Conservation (phyloP, 164 flowering plant species). For the Magnolia officinalis region DNA sequence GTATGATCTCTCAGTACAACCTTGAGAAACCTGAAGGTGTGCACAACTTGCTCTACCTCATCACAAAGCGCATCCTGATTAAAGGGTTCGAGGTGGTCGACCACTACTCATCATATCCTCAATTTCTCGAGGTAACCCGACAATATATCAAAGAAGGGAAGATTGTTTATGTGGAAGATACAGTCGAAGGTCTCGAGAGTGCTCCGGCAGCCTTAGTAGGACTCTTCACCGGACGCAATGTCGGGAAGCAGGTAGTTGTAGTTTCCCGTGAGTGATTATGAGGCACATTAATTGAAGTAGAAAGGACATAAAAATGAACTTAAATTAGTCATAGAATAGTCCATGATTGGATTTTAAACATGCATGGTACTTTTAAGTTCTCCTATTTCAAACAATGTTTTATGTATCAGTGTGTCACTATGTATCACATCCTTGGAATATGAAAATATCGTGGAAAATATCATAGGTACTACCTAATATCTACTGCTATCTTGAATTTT, state of each 20-base stretch:
- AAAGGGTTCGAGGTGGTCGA: conserved; percentile 31
- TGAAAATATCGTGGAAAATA: no score
- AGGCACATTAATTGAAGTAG: no score
- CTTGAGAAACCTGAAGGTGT: conserved; percentile 29
- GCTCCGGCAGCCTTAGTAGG: conserved; percentile 27
- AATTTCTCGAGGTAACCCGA: conserved; percentile 25
- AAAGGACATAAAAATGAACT: no score
- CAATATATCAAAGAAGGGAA: conserved; percentile 27
- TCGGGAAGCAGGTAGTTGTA: conserved; percentile 28
- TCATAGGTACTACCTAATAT: no score
- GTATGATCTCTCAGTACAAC: conserved; percentile 43
- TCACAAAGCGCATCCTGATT: conserved; percentile 27
- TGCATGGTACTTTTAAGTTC: no score
- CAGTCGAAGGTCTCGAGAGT: conserved; percentile 26
- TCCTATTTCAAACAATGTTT: no score
- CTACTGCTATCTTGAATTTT: no score
- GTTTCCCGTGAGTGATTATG: conserved; percentile 19
- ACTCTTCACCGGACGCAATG: conserved; percentile 23
- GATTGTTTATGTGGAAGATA: conserved; percentile 28
- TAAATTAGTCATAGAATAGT: no score
- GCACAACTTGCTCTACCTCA: conserved; percentile 21
- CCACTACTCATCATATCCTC: conserved; percentile 25
- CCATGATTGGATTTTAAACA: no score
- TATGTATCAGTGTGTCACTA: no score
- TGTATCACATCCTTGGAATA: no score